These are phyloP conservation scores for Tricholoma saponaceum DNA, from an alignment of 768 basidiomycete species.

Conservation along the genomic window DNA sequence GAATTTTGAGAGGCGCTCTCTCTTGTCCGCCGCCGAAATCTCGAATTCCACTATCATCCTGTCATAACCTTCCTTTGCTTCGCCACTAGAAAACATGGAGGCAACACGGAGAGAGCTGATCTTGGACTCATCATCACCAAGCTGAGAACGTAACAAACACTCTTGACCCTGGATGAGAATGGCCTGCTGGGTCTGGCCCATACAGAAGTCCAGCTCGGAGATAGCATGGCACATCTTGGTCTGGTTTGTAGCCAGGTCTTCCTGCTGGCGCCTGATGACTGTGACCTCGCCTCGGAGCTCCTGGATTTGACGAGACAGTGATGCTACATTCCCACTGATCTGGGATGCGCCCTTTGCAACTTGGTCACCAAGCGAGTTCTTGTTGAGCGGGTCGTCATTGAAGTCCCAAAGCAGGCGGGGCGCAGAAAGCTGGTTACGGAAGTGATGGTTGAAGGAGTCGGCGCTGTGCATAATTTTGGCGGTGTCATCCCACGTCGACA, in stretches of 20 bases:
- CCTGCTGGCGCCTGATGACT: background rate
- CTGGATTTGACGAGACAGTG: background rate
- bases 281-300: background rate
- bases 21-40: too few relatives aligned
- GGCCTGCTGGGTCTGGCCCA: conserved; percentile 1
- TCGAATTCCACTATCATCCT: too few relatives aligned
- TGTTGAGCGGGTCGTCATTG: too few relatives aligned
- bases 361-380: background rate
- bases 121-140: background rate
- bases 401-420: too few relatives aligned
- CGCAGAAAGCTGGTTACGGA: background rate
- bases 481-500: too few relatives aligned
- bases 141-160: background rate
- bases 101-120: background rate
- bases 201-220: background rate
- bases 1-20: background rate
- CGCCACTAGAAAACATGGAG: background rate
- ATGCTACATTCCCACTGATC: too few relatives aligned
- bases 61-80: background rate
- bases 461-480: background rate
- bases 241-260: background rate
- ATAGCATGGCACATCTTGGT: too few relatives aligned
- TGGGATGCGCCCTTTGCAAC: too few relatives aligned
- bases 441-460: background rate
- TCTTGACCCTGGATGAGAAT: conserved; percentile 1